Evolutionary conservation across 805 yeast genomes (phyloP).

Genomic region (Kodamaea kaohsiungensis): DNA sequence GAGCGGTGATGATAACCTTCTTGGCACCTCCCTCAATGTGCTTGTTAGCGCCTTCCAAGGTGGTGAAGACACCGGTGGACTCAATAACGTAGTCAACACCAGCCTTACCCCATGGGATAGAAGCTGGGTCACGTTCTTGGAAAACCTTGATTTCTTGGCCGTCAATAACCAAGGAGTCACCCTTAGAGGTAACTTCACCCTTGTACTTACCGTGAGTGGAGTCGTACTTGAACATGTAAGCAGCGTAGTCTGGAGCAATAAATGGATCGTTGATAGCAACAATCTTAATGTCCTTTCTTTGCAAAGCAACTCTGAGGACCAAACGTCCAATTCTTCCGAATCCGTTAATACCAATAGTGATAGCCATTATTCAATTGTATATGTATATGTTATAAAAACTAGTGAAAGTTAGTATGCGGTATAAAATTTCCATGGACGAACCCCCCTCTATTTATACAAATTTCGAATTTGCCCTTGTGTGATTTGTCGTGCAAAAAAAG

Average conservation of each 20-base stretch:
- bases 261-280: conserved; percentile 38
- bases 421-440: conserved; percentile 1
- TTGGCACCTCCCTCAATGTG: conserved; percentile 39
- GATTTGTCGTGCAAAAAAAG: neutral
- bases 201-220: conserved; percentile 36
- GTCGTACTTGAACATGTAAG: conserved; percentile 40
- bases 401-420: neutral
- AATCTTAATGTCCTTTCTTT: conserved; percentile 33
- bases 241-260: conserved; percentile 36
- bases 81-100: conserved; percentile 35
- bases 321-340: conserved; percentile 40
- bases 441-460: conserved; percentile 11
- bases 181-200: conserved; percentile 30
- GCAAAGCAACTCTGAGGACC: conserved; percentile 33
- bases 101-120: conserved; percentile 36
- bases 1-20: conserved; percentile 37
- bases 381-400: conserved; percentile 2
- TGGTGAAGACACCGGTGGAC: conserved; percentile 40
- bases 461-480: conserved; percentile 3
- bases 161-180: conserved; percentile 26
- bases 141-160: conserved; percentile 29
- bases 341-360: conserved; percentile 37
- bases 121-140: conserved; percentile 37
- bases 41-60: conserved; percentile 35
- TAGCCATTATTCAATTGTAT: conserved; percentile 17